phyloP scores from a whole-genome alignment of 2,329 filamentous ascomycete species.

The Fusarium pilosicola region DNA sequence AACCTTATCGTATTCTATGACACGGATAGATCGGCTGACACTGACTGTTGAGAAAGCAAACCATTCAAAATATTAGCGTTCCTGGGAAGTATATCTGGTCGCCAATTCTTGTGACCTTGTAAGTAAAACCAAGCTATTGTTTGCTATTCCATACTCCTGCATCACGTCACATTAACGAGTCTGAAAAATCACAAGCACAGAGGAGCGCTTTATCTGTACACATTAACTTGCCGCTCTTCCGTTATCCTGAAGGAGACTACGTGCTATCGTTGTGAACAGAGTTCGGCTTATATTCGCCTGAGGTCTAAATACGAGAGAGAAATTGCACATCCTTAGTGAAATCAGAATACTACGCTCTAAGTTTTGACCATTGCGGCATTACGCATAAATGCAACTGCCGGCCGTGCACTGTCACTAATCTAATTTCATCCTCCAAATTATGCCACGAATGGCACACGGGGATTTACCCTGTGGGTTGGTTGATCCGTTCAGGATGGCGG shows the following conservation, averaged over 20 bases:
- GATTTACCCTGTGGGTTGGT: neutral
- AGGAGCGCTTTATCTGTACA: neutral
- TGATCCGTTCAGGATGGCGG: neutral
- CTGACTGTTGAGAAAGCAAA: neutral
- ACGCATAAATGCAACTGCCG: neutral
- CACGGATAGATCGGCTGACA: neutral
- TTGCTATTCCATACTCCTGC: neutral
- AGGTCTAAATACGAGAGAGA: neutral
- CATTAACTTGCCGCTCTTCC: no score
- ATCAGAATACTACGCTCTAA: neutral
- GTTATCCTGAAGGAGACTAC: no score
- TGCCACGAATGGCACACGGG: neutral
- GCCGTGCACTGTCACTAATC: neutral
- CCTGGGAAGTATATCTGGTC: fast-evolving
- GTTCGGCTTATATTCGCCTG: neutral
- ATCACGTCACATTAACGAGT: fast-evolving
- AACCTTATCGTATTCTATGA: neutral
- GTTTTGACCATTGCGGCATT: neutral
- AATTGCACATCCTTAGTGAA: neutral
- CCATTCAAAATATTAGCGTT: neutral
- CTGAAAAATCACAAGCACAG: neutral
- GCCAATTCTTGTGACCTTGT: fast-evolving
- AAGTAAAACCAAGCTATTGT: fast-evolving
- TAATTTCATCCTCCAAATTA: neutral
- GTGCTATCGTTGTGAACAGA: fast-evolving